Evolutionary conservation across 257 asterid genomes (phyloP).

Genomic region (Solanum pennellii): DNA sequence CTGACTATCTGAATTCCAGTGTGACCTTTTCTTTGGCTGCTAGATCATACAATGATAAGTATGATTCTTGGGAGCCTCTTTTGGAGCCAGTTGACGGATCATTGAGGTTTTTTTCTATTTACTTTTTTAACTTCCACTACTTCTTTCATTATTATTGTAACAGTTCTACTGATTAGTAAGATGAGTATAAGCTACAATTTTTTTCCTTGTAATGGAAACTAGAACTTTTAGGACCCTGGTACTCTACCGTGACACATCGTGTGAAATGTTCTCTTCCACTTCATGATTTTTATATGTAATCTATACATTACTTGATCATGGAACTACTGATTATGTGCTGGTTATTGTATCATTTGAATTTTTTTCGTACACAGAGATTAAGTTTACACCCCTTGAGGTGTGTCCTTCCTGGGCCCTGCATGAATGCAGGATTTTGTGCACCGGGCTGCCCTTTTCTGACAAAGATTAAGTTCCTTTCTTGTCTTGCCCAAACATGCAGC

Average conservation of each 20-base stretch:
- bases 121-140: background rate
- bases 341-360: background rate
- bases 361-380: background rate
- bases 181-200: background rate
- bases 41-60: slow-evolving; percentile 84
- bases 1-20: slow-evolving; percentile 47
- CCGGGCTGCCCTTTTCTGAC: background rate
- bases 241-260: background rate
- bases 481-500: background rate
- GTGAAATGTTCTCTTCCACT: background rate
- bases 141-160: background rate
- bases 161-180: background rate
- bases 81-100: slow-evolving; percentile 87
- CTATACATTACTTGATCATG: background rate
- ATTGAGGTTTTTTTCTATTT: slow-evolving; percentile 43
- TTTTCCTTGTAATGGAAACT: background rate
- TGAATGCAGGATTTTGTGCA: background rate
- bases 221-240: background rate
- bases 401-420: background rate
- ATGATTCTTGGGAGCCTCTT: slow-evolving; percentile 98
- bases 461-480: background rate
- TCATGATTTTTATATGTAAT: background rate
- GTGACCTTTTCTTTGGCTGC: slow-evolving; percentile 68
- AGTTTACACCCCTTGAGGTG: background rate
- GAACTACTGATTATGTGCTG: background rate